These are phyloP conservation scores for Choanephora cucurbitarum DNA, from an alignment of 371 early-diverging fungal genomes.

Conservation along the genomic window DNA sequence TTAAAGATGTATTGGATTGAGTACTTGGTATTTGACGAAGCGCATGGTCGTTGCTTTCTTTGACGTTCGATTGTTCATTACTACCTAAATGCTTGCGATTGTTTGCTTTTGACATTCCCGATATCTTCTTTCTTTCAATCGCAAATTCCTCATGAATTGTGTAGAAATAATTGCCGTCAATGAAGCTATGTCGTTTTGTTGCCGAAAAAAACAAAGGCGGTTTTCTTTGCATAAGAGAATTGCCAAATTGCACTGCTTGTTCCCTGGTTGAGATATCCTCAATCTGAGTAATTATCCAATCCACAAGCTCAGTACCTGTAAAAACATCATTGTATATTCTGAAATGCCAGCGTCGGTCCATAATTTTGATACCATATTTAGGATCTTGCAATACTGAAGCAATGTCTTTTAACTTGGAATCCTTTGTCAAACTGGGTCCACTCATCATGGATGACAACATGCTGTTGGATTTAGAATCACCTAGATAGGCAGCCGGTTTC, in stretches of 20 bases:
- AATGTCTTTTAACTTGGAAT: conserved; percentile 63
- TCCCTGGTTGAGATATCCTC: conserved; percentile 78
- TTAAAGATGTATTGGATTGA: conserved; percentile 1
- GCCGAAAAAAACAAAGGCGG: conserved; percentile 77
- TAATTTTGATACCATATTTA: conserved; percentile 67
- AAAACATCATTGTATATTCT: conserved; percentile 75
- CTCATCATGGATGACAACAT: conserved; percentile 38
- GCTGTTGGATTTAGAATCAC: conserved; percentile 15
- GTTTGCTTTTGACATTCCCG: conserved; percentile 25
- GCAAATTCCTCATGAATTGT: conserved; percentile 67
- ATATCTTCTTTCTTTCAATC: conserved; percentile 40
- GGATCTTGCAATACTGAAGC: conserved; percentile 78
- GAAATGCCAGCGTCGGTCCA: conserved; percentile 92
- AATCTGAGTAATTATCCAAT: conserved; percentile 87
- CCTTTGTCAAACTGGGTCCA: conserved; percentile 35
- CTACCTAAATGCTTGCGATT: conserved; percentile 28
- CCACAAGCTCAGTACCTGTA: conserved; percentile 86
- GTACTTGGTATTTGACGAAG: conserved; percentile 23
- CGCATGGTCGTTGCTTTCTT: conserved; percentile 6
- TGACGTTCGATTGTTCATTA: neutral
- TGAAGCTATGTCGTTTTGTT: conserved; percentile 68
- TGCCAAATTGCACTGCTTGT: conserved; percentile 85
- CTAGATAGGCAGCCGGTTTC: neutral
- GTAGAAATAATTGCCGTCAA: conserved; percentile 95
- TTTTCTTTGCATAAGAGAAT: conserved; percentile 72